Evolutionary conservation across 2,329 filamentous ascomycete genomes (phyloP), one percentile per base, ranked within the genome.

Genomic region (Xylariaceae sp.): DNA sequence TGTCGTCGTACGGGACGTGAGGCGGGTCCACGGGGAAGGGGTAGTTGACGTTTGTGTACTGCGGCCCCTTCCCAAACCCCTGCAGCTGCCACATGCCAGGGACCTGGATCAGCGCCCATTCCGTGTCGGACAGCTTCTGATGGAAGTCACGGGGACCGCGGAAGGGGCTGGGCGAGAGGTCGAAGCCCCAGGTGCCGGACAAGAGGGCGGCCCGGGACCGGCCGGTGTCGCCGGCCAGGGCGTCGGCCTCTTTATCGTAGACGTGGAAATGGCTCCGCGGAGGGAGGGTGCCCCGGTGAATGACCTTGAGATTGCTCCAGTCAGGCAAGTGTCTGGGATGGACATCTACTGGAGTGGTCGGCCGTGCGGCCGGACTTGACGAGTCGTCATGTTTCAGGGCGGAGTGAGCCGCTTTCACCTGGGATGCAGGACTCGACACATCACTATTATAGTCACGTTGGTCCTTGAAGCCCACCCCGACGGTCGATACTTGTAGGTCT

Each of bases 1-100:
- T 78, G 22, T 83, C 78, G 13, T 81, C 68, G 1, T 69, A 68
- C 0, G 79, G 74, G 1, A 81, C 68, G 45, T 77, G 60, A 0
- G 82, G 82, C 2, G 81, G 80, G 35, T 78, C 67, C 0, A 80
- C 75, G 0, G 74, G 75, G 40, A 79, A 77, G 1, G 73, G 76
- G 42, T 68, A 81, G 32, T 71, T 63, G 30, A 76, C 60, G 45
- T 82, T 82, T 5, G 75, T 80, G 42, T 82, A 81, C 32, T 78
- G 72, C 1, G 75, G 77, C 17, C 67, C 61, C 17, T 58, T 58
- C 1, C 77, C 77, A 47, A 72, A 75, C n/a, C 77, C 77, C 52
- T 82, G 73, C 8, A 77, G 57, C 51, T 82, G 78, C 79, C 78
- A 83, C 60, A 76, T 72, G 8, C 74, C 71, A 1, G 78, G 78